Evolutionary conservation across 208 protist genomes (phyloP), one percentile per base, ranked within the genome.

Genomic region (Leptomonas pyrrhocoris): DNA sequence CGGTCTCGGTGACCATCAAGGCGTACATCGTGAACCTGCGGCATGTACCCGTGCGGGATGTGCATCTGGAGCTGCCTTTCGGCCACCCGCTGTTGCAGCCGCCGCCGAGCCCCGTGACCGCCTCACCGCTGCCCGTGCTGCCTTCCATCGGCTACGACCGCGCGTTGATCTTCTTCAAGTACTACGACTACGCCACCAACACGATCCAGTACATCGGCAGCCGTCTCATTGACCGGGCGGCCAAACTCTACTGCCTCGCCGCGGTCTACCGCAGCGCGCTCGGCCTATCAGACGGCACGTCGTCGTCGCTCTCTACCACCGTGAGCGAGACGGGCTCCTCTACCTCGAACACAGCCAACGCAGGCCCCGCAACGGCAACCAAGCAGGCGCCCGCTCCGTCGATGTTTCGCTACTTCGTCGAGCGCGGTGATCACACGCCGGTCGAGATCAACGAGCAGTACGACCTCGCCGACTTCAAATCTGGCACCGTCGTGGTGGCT

Each of bases 111-210:
- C 16, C 50, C 2, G 71, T 36, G 12, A 31, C 43, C 13, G 25
- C 71, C 5, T n/a, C 58, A 1, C 27, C 40, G 40, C 25, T 72
- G 30, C 69, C 60, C 51, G 27, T 58, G 23, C 76, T 92, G 23
- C 56, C 83, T 12, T 6, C 59, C 48, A 40, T 79, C 49, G 75
- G 73, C 18, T 62, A 71, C 34, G 79, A 83, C 57, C 79, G 80
- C 63, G 55, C 79, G 13, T 68, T 94, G 31, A 27, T 94, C 27
- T 91, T 94, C 66, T 85, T 94, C 67, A 94, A 94, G 71, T 89
- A 83, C 60, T 94, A 88, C 68, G 80, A 94, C 73, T 79, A 77
- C 79, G 46, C 65, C 13, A 81, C 79, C 31, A 76, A 83, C 60
- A 75, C 78, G 27, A 42, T 92, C 16, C 77, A 71, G 31, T 94